phyloP scores from a whole-genome alignment of 2,329 filamentous ascomycete genomes.

The Gnomoniopsis sp. region DNA sequence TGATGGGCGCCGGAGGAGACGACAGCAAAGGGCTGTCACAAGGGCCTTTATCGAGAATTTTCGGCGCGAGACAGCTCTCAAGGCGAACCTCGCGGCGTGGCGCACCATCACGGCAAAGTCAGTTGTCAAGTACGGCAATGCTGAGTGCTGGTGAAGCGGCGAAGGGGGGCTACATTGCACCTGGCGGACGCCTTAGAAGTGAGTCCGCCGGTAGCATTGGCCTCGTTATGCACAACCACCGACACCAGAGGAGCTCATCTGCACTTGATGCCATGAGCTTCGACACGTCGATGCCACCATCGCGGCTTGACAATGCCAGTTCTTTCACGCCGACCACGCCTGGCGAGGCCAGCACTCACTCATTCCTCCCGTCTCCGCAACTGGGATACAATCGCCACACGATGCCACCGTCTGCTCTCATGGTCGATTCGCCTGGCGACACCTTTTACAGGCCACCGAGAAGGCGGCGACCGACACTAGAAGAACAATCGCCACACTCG shows the following conservation, averaged over 20 bases:
- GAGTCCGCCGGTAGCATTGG: constrained; percentile 59
- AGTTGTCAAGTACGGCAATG: constrained; percentile 80
- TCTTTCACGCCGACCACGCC: constrained; percentile 72
- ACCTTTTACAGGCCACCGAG: constrained; percentile 88
- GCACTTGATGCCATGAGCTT: constrained; percentile 48
- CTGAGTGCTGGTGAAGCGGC: constrained; percentile 65
- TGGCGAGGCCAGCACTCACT: constrained; percentile 67
- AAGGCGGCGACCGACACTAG: constrained; percentile 36
- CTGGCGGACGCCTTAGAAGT: constrained; percentile 54
- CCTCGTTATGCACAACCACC: constrained; percentile 43
- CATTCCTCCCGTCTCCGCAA: constrained; percentile 62
- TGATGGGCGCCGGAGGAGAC: constrained; percentile 79
- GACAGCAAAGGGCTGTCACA: constrained; percentile 65
- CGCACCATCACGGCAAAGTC: constrained; percentile 70
- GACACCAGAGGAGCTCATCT: constrained; percentile 47
- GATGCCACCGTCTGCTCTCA: constrained; percentile 42
- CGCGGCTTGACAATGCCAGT: constrained; percentile 54
- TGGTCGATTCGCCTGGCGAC: constrained; percentile 57
- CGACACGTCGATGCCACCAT: constrained; percentile 41
- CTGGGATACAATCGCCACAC: constrained; percentile 38
- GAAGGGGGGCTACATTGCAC: constrained; percentile 56
- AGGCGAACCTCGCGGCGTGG: constrained; percentile 64
- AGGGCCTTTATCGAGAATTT: constrained; percentile 84
- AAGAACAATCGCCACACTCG: constrained; percentile 46
- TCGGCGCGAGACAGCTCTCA: constrained; percentile 85